Conservation (phyloP, 352 stramenopile genomes). For the Plasmopara viticola region DNA sequence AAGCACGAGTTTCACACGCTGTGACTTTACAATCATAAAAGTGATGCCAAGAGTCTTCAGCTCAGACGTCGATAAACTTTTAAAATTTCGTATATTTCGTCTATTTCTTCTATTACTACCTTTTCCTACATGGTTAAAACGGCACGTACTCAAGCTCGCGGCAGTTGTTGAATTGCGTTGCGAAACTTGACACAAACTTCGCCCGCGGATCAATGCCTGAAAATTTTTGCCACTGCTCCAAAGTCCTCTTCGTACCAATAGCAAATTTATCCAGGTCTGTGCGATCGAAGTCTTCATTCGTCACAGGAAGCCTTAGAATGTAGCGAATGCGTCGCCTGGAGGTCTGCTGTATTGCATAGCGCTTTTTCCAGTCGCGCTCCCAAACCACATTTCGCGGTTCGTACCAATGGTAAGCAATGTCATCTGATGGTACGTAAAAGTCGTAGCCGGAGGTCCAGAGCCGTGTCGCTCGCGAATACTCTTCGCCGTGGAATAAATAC, state of each 20-base stretch:
- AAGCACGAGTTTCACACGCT: slow-evolving; percentile 12
- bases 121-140: slow-evolving; percentile 22
- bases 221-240: slow-evolving; percentile 77
- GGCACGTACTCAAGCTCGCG: slow-evolving; percentile 59
- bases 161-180: slow-evolving; percentile 71
- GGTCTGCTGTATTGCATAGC: slow-evolving; percentile 58
- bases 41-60: too few species aligned
- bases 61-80: too few species aligned
- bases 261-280: slow-evolving; percentile 65
- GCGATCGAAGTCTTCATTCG: slow-evolving; percentile 63
- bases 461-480: slow-evolving; percentile 71
- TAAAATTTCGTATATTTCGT: too few species aligned
- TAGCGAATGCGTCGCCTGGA: slow-evolving; percentile 73
- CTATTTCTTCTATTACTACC: background rate
- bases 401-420: slow-evolving; percentile 80
- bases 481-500: slow-evolving; percentile 75
- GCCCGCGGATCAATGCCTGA: slow-evolving; percentile 66
- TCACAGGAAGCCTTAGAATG: slow-evolving; percentile 48
- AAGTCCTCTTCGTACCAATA: slow-evolving; percentile 66
- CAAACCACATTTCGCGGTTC: slow-evolving; percentile 76
- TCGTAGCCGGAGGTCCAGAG: slow-evolving; percentile 78
- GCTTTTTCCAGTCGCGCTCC: slow-evolving; percentile 70
- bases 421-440: slow-evolving; percentile 68
- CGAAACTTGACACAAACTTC: slow-evolving; percentile 43
- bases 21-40: background rate